These are phyloP conservation scores for Zygosaccharomyces rouxii DNA, from an alignment of 805 yeast species.

Conservation along the genomic window DNA sequence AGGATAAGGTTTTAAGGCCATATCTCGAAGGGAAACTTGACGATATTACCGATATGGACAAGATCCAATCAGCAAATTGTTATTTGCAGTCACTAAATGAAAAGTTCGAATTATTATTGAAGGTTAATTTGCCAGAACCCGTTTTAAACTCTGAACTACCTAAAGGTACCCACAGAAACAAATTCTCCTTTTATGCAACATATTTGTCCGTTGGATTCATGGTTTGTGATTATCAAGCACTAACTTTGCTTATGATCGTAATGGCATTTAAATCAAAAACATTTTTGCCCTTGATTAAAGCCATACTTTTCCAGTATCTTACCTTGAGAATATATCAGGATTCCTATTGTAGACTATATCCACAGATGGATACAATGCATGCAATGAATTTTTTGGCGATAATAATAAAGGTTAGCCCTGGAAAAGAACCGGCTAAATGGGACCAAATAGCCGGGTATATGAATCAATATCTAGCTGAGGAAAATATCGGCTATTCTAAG, in stretches of 20 bases:
- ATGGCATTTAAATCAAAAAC: not conserved
- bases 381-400: not conserved
- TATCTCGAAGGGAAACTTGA: not conserved
- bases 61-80: not conserved
- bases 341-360: not conserved
- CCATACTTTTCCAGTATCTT: not conserved
- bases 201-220: not conserved
- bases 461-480: not conserved
- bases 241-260: not conserved
- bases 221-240: not conserved
- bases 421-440: constrained; percentile 2
- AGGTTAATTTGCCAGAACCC: not conserved
- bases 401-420: not conserved
- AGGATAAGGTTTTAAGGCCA: not conserved
- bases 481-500: not conserved
- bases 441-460: constrained; percentile 3
- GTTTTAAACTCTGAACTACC: not conserved
- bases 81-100: not conserved
- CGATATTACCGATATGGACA: not conserved
- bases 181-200: not conserved
- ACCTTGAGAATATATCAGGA: not conserved
- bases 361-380: not conserved
- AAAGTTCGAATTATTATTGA: not conserved
- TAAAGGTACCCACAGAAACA: not conserved
- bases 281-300: not conserved